Evolutionary conservation across 371 early-diverging fungal genomes (phyloP).

Genomic region (Mortierella sp.): DNA sequence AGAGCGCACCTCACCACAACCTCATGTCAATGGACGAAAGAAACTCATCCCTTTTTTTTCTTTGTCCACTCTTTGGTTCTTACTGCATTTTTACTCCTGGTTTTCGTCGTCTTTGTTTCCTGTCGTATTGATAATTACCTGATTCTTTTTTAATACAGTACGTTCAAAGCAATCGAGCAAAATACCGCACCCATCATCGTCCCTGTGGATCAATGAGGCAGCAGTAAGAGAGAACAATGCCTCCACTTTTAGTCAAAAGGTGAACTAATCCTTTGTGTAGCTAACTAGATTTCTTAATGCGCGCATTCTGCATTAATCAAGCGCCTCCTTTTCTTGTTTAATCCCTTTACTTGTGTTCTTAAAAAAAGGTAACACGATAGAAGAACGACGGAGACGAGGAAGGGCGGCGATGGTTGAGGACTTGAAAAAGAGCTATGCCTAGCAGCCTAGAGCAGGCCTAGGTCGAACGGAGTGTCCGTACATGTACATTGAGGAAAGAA

Average conservation of each 20-base stretch:
- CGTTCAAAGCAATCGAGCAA: background rate
- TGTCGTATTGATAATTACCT: too few relatives aligned
- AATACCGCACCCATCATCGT: background rate
- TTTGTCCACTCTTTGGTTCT: background rate
- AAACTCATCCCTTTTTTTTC: too few relatives aligned
- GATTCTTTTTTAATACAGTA: background rate
- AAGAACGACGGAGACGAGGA: background rate
- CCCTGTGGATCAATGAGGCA: background rate
- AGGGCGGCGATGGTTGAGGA: too few relatives aligned
- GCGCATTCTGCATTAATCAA: conserved; percentile 1
- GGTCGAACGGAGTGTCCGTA: background rate
- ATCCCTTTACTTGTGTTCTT: background rate
- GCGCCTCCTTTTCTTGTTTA: background rate
- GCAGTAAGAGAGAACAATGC: background rate
- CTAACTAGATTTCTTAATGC: background rate
- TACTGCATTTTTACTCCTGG: too few relatives aligned
- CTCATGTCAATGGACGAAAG: too few relatives aligned
- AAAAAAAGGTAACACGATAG: background rate
- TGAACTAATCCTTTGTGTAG: background rate
- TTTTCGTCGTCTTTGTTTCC: too few relatives aligned
- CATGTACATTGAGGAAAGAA: background rate
- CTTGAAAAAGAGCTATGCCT: background rate
- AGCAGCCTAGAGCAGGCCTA: background rate
- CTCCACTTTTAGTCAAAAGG: background rate
- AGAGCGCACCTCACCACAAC: too few relatives aligned